phyloP scores from a whole-genome alignment of 2,329 filamentous ascomycete species.

The Aspergillus hiratsukae region DNA sequence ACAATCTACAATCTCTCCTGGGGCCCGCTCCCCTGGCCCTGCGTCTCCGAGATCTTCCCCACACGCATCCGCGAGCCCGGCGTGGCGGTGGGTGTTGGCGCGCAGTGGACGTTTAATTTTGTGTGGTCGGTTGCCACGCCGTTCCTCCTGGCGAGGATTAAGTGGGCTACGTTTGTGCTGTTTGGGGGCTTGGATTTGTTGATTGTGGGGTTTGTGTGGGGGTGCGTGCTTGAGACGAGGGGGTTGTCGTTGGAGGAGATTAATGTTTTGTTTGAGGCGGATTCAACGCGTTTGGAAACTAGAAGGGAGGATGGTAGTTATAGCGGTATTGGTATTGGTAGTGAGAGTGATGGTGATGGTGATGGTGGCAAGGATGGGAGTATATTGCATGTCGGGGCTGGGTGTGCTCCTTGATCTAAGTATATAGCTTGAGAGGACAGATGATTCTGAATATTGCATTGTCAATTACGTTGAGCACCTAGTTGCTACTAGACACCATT shows the following conservation, averaged over 20 bases:
- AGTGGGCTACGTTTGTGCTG: slow-evolving; percentile 45
- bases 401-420: neutral
- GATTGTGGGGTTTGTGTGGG: slow-evolving; percentile 46
- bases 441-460: neutral
- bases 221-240: slow-evolving; percentile 53
- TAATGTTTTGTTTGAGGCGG: slow-evolving; percentile 51
- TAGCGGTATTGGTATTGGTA: neutral
- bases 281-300: neutral
- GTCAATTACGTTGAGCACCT: neutral
- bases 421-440: too few species aligned
- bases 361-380: neutral
- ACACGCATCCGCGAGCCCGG: slow-evolving; percentile 37
- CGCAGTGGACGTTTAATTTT: slow-evolving; percentile 41
- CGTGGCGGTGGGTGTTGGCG: slow-evolving; percentile 35
- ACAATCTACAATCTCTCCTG: slow-evolving; percentile 43
- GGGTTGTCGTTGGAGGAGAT: slow-evolving; percentile 53
- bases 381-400: neutral
- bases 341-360: slow-evolving; percentile 6
- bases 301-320: too few species aligned
- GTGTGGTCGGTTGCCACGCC: slow-evolving; percentile 39
- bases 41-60: slow-evolving; percentile 36
- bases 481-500: neutral
- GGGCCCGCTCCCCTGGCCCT: slow-evolving; percentile 39
- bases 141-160: slow-evolving; percentile 43
- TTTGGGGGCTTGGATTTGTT: slow-evolving; percentile 43